Conservation (phyloP, 345 rosid genomes). For the Cardamine resedifolia region DNA sequence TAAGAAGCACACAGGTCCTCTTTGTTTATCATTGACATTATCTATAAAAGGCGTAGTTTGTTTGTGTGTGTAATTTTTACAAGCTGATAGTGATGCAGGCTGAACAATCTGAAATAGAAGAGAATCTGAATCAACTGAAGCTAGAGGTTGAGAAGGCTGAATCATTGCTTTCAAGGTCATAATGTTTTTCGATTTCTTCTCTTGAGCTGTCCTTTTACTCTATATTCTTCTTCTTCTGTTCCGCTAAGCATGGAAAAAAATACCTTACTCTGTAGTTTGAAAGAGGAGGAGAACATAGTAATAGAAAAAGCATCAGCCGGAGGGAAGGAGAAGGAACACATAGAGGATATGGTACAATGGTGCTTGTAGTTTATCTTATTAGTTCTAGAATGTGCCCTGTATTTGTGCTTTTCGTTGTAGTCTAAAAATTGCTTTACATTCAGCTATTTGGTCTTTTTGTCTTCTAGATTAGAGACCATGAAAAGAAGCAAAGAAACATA, state of each 20-base stretch:
- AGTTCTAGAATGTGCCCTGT: no score
- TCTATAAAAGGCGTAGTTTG: neutral
- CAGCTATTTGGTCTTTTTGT: constrained; percentile 12
- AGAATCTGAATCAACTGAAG: constrained; percentile 50
- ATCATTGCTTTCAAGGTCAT: constrained; percentile 53
- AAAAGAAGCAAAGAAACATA: constrained; percentile 44
- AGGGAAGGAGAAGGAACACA: constrained; percentile 46
- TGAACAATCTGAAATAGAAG: constrained; percentile 76
- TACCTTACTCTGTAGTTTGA: constrained; percentile 48
- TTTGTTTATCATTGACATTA: neutral
- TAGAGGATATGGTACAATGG: constrained; percentile 54
- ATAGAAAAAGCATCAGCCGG: constrained; percentile 40
- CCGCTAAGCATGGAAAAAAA: neutral
- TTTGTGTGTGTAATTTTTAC: neutral
- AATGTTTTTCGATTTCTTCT: constrained; percentile 1
- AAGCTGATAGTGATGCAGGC: constrained; percentile 50
- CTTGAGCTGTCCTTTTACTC: neutral
- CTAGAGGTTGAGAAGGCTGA: constrained; percentile 51
- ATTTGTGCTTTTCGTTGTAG: no score
- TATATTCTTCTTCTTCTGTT: neutral
- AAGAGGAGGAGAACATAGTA: constrained; percentile 59
- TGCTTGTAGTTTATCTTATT: no score
- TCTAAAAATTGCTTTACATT: neutral
- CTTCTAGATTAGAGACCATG: constrained; percentile 53
- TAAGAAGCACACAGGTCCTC: constrained; percentile 71